Conservation (phyloP, 805 yeast genomes). For the Teunomyces kruisii region DNA sequence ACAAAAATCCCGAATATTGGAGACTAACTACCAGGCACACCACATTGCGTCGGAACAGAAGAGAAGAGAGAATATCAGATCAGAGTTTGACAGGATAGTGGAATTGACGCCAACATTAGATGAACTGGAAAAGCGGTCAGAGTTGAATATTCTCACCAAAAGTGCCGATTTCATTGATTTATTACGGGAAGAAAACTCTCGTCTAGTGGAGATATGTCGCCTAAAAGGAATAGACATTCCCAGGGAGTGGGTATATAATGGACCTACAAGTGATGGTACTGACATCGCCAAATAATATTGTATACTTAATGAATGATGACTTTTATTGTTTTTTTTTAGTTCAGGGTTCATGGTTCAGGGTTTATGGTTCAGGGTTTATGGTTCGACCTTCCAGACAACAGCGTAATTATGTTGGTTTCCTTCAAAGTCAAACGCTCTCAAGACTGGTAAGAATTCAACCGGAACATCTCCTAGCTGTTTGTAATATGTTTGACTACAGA, state of each 20-base stretch:
- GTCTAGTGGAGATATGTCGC: constrained; percentile 42
- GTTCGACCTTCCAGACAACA: constrained; percentile 2
- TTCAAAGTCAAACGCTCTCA: not conserved
- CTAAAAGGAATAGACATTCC: constrained; percentile 44
- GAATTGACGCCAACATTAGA: constrained; percentile 70
- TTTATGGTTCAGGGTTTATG: not conserved
- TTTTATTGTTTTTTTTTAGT: not conserved
- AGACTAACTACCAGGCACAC: constrained; percentile 47
- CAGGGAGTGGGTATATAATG: constrained; percentile 30
- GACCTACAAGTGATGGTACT: constrained; percentile 21
- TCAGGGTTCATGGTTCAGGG: too few relatives aligned
- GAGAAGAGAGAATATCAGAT: constrained; percentile 79
- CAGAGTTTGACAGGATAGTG: constrained; percentile 76
- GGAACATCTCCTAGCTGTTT: not conserved
- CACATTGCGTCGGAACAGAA: constrained; percentile 87
- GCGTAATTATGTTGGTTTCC: constrained; percentile 3
- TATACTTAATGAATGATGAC: constrained; percentile 4
- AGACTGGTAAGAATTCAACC: constrained; percentile 6
- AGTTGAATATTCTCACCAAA: constrained; percentile 69
- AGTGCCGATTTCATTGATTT: constrained; percentile 54
- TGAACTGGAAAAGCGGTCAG: constrained; percentile 75
- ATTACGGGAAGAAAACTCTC: constrained; percentile 50
- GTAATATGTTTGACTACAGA: not conserved
- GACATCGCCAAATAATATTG: constrained; percentile 13
- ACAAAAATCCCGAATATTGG: not conserved